Base-by-base conservation (phyloP, 208 protist genomes). In the Paratrypanosoma confusum region DNA sequence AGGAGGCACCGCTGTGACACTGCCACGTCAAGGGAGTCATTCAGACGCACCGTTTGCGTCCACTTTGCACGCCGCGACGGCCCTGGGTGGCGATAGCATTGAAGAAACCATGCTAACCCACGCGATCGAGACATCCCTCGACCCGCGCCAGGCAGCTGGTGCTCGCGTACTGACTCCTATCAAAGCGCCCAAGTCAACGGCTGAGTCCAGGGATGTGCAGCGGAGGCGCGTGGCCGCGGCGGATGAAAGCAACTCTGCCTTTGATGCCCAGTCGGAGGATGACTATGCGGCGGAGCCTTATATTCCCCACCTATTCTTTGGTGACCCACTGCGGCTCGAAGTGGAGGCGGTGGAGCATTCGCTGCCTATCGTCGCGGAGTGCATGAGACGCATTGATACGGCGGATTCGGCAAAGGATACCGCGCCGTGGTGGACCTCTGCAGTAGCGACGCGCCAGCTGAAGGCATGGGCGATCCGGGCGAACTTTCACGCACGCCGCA, bases 361-460 rank as follows among this genome's bases (percentile, higher is more conserved):
- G 32, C 29, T 81, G 24, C 40, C 34, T 8, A 51, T 62, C 27
- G 58, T 81, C 3, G 41, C 29, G 5, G 45, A 54, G 16, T 48
- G 61, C 28, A 25, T 62, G 18, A 39, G 28, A 0, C 33, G 41
- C 23, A 69, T 81, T 28, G 39, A 43, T 17, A 32, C 37, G 16
- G 40, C 64, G 21, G 59, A 58, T 1, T 39, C 57, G n/a, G 40
- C 36, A 1, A 55, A 64, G 18, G 50, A 55, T 0, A 55, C 37
- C 0, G 53, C 56, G 24, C 43, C 55, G 33, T 90, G 77, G 77
- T 90, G 76, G 74, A 49, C 64, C 13, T 90, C 81, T 10, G 81
- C 81, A 8, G 57, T 81, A 53, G 53, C 59, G 3, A 74, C 74
- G 25, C 61, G 81, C 3, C 60, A 75, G n/a, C 69, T 90, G 54